Evolutionary conservation across 179 eudicot genomes (phyloP), one percentile per base, ranked within the genome.

Genomic region (Carnegiea gigantea): DNA sequence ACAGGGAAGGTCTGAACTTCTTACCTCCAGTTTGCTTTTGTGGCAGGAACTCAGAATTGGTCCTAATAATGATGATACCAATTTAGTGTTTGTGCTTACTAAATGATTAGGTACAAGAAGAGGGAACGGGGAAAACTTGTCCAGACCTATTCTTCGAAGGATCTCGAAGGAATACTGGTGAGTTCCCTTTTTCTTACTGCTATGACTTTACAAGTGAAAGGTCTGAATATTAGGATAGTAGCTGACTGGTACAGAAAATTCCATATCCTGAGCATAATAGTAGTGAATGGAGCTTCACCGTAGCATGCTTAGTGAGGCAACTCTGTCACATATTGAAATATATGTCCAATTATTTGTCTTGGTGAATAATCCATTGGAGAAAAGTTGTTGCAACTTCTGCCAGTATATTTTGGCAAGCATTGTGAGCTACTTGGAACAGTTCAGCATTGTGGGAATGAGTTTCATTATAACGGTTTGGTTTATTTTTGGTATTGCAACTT

Each of bases 161-260:
- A 95, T 91, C 95, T 95, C 53, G 92, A 91, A 85, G 99, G 98
- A 81, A 95, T 95, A 82, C 92, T 95, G 77, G 99, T 95, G 80
- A 85, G 99, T 87, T 82, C 30, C 6, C 5, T n/a, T 24, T 84
- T 53, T 70, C 76, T 62, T 21, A 21, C 2, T 59, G 40, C 48
- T 82, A 59, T 54, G 38, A 15, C 9, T 43, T 30, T 23, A 8
- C 70, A 11, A 13, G 5, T 68, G 70, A 1, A 33, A 59, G n/a
- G 38, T 33, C 26, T 60, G 5, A 44, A 14, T 30, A 23, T 77
- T 54, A 23, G 23, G 67, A 77, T 70, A 67, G 4, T 73, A 26
- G 8, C 24, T 15, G 67, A 54, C 23, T 71, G 51, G 49, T 49
- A 44, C 74, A 12, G 36, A 30, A 57, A 14, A 11, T 64, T 62